phyloP scores from a whole-genome alignment of 176 grass and related monocot genomes.

The Typha latifolia region DNA sequence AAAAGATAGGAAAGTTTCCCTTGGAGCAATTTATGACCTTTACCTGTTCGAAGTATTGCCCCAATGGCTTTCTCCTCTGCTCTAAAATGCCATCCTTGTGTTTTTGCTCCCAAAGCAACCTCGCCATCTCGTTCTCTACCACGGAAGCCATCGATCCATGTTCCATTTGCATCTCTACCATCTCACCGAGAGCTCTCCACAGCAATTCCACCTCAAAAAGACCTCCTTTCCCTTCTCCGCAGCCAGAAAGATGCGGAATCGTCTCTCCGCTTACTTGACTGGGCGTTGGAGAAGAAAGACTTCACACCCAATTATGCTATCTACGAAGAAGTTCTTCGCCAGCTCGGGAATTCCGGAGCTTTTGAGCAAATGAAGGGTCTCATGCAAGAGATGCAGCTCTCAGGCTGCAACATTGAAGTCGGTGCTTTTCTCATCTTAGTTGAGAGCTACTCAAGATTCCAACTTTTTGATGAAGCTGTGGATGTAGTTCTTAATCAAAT shows the following conservation, averaged over 20 bases:
- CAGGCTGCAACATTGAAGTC: slow-evolving; percentile 27
- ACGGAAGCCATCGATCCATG: neutral
- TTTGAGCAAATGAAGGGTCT: slow-evolving; percentile 50
- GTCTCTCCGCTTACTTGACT: slow-evolving; percentile 43
- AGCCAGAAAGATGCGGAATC: slow-evolving; percentile 51
- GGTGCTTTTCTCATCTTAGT: slow-evolving; percentile 44
- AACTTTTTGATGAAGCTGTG: slow-evolving; percentile 52
- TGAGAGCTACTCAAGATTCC: slow-evolving; percentile 37
- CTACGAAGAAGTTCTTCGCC: slow-evolving; percentile 60
- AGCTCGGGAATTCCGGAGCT: slow-evolving; percentile 47
- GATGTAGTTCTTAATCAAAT: slow-evolving; percentile 62
- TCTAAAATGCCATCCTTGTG: slow-evolving; percentile 22
- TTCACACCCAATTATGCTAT: slow-evolving; percentile 19
- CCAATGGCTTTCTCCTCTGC: slow-evolving; percentile 48
- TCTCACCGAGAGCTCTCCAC: slow-evolving; percentile 15
- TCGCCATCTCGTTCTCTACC: neutral
- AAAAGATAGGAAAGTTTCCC: no score
- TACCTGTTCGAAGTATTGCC: slow-evolving; percentile 43
- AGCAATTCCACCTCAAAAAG: slow-evolving; percentile 24
- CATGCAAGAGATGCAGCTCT: slow-evolving; percentile 44
- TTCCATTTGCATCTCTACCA: slow-evolving; percentile 4
- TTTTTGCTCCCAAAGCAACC: slow-evolving; percentile 16
- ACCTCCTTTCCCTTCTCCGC: slow-evolving; percentile 38
- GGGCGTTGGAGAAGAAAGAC: slow-evolving; percentile 30
- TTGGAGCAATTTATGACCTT: neutral